Evolutionary conservation across 176 grass and related monocot species (phyloP).

Genomic region (Oryza brachyantha): DNA sequence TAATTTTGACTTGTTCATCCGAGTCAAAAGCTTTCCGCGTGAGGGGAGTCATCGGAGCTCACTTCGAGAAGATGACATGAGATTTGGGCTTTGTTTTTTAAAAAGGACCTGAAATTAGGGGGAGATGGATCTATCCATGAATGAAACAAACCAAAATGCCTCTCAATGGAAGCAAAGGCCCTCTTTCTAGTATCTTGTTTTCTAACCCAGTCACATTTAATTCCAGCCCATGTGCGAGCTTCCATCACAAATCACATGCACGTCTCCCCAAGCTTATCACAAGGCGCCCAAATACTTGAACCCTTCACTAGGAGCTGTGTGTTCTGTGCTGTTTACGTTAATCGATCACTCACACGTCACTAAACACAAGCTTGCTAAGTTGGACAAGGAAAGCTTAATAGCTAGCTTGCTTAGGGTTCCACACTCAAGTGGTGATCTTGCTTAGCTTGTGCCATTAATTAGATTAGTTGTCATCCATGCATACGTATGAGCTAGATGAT

Average conservation of each 20-base stretch:
- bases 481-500: not conserved
- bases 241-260: constrained; percentile 15
- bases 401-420: not conserved
- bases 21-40: not conserved
- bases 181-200: not conserved
- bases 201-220: constrained; percentile 16
- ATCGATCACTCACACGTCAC: not conserved
- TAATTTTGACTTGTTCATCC: not conserved
- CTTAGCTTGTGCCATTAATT: not conserved
- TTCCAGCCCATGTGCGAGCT: constrained; percentile 34
- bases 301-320: not conserved
- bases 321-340: constrained; percentile 26
- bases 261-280: constrained; percentile 32
- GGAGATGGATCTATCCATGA: constrained; percentile 12
- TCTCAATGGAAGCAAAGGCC: constrained; percentile 35
- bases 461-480: not conserved
- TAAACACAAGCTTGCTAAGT: not conserved
- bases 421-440: not conserved
- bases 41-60: not conserved
- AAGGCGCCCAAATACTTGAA: not conserved
- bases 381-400: not conserved
- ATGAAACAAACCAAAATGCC: not conserved
- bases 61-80: not conserved
- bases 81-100: not conserved
- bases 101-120: constrained; percentile 18